Evolutionary conservation across 768 basidiomycete species (phyloP), one percentile per base, ranked within the genome.

Genomic region (Mycena capillaripes): DNA sequence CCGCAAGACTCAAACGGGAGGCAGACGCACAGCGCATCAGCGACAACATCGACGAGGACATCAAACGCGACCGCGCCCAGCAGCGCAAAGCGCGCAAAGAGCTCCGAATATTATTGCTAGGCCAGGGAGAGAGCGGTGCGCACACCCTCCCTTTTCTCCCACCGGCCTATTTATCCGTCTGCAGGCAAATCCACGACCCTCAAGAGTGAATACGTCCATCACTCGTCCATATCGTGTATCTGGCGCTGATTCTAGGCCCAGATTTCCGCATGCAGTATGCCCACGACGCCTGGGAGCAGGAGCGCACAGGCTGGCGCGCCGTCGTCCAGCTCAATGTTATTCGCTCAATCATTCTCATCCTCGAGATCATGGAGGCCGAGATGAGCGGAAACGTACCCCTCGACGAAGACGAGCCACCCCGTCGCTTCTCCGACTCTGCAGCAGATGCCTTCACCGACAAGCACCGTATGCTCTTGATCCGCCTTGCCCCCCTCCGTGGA

Each of bases 301-400:
- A 95, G 76, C 91, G 93, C 27, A 82, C 86, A 23, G 90, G 92
- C 52, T 95, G 94, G 94, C 89, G 92, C 25, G 85, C 90, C 0
- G 91, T 95, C 67, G 89, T 95, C 16, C 93, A 94, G 72, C 90
- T 95, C 64, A 95, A 95, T 80, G 87, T 95, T 74, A 89, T 95
- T 42, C 91, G 89, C 60, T 91, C 91, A 46, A 87, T 94, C 75
- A 91, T 89, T 52, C 83, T 84, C 70, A 90, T 95, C 69, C 87
- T 94, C 69, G 87, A 88, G 62, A 86, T 89, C 64, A 81, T 95
- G 61, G 85, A 89, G 74, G 82, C 84, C 6, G 91, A 91, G 59
- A 81, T 91, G 78, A 84, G 84, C 72, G 84, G 85, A 4, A 81
- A 86, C 7, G 68, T 74, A 11, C 78, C 75, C 0, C 69, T 78